A percentile compares a stretch with the other conserved stretches of the same genome.
Conservation (phyloP, 257 asterid genomes). For the Solanum dulcamara region DNA sequence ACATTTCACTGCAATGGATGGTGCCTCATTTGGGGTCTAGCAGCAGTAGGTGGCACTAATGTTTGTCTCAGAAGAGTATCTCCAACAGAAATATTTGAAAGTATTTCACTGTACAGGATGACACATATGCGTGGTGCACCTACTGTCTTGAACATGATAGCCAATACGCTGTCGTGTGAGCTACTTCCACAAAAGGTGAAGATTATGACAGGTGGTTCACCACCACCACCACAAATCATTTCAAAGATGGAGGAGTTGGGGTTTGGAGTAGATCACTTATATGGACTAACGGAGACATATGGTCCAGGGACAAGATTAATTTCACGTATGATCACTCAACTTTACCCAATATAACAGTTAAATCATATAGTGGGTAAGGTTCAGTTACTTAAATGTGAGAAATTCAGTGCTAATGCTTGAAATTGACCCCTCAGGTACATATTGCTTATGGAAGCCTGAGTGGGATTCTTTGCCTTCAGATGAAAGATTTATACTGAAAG, state of each 20-base stretch:
- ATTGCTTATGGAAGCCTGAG: not conserved
- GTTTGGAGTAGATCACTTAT: not conserved
- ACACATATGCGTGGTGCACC: not conserved
- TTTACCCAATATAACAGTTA: not conserved
- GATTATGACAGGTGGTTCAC: not conserved
- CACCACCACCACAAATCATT: not conserved
- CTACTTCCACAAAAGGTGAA: not conserved
- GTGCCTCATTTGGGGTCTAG: constrained; percentile 25
- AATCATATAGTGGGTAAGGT: not conserved
- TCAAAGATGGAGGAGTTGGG: not conserved
- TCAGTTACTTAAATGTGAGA: not conserved
- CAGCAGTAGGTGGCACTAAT: constrained; percentile 28
- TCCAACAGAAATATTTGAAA: constrained; percentile 4
- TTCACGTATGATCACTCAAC: not conserved
- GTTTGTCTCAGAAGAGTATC: constrained; percentile 23
- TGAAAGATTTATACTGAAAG: not conserved
- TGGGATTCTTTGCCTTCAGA: not conserved
- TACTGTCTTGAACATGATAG: not conserved
- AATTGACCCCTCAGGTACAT: not conserved
- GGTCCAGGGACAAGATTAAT: not conserved
- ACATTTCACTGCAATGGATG: constrained; percentile 36
- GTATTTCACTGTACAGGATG: not conserved
- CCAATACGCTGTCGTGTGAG: not conserved
- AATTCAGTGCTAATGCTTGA: not conserved
- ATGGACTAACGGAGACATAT: not conserved